These are phyloP conservation scores for Exobasidium cylindrosporum DNA, from an alignment of 1,284 basidiomycete species.

Conservation along the genomic window DNA sequence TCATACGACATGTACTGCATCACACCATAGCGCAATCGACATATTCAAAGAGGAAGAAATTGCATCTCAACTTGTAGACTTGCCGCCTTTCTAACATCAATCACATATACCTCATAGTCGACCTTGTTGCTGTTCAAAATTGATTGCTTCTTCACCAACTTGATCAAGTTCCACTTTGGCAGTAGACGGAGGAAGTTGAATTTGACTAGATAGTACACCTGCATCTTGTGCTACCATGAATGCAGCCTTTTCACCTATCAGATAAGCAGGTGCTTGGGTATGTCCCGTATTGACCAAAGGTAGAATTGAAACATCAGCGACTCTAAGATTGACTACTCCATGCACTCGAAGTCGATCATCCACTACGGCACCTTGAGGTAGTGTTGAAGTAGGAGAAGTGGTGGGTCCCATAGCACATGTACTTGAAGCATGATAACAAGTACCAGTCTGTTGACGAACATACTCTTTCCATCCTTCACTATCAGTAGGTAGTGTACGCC, in stretches of 20 bases:
- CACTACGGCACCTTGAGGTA: conserved; percentile 59
- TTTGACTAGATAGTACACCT: background rate
- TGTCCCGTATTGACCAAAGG: conserved; percentile 36
- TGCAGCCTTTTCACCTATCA: conserved; percentile 40
- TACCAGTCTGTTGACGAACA: conserved; percentile 56
- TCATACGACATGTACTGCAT: too few relatives aligned
- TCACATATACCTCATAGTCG: background rate
- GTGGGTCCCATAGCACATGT: conserved; percentile 43
- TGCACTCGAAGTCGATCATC: conserved; percentile 52
- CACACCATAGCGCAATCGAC: too few relatives aligned
- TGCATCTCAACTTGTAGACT: too few relatives aligned
- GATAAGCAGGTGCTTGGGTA: conserved; percentile 37
- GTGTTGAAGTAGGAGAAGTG: conserved; percentile 9
- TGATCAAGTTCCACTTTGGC: background rate
- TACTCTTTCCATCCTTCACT: conserved; percentile 57
- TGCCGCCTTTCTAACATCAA: too few relatives aligned
- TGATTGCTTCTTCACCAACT: background rate
- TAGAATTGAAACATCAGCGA: conserved; percentile 39
- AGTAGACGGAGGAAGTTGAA: background rate
- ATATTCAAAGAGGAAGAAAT: too few relatives aligned
- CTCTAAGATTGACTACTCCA: conserved; percentile 46
- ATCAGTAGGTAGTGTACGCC: conserved; percentile 1
- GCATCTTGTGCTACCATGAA: conserved; percentile 2
- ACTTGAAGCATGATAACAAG: conserved; percentile 61
- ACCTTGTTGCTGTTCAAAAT: background rate